Conservation (phyloP, 176 grass and related monocot species). For the Cenchrus americanus region DNA sequence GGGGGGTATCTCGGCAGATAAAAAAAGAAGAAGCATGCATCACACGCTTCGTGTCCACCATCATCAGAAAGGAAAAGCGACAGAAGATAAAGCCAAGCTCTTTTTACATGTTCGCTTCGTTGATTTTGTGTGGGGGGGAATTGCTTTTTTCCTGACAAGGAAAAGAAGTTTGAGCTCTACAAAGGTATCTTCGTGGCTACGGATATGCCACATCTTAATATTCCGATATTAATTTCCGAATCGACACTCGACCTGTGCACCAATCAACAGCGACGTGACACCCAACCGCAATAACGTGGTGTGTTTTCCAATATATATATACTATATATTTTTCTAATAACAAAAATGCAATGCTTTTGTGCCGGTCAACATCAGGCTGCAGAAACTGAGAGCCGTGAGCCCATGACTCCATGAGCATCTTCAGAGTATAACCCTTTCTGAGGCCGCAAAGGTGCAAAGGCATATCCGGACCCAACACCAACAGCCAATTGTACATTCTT, state of each 20-base stretch:
- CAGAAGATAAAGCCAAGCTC: neutral
- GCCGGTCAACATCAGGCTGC: neutral
- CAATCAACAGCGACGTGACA: slow-evolving; percentile 28
- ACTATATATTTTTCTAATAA: neutral
- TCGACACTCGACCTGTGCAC: neutral
- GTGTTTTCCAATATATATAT: neutral
- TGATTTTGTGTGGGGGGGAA: neutral
- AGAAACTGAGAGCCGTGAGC: neutral
- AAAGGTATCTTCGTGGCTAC: too few species aligned
- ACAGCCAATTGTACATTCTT: neutral
- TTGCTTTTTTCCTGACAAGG: neutral
- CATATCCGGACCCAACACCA: neutral
- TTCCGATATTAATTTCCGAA: neutral
- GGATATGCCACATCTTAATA: slow-evolving; percentile 25
- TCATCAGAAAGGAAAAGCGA: neutral
- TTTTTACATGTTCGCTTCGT: neutral
- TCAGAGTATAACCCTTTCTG: neutral
- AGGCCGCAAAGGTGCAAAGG: slow-evolving; percentile 12
- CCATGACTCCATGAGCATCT: slow-evolving; percentile 1
- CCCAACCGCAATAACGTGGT: neutral
- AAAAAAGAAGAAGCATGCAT: neutral
- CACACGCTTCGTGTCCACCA: neutral
- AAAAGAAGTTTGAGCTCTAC: neutral
- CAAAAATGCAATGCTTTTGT: neutral
- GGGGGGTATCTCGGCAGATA: neutral